Percentiles rank a stretch among this genome's conserved stretches.
Conservation (phyloP, 2,329 filamentous ascomycete genomes). For the Fulvia fulva region DNA sequence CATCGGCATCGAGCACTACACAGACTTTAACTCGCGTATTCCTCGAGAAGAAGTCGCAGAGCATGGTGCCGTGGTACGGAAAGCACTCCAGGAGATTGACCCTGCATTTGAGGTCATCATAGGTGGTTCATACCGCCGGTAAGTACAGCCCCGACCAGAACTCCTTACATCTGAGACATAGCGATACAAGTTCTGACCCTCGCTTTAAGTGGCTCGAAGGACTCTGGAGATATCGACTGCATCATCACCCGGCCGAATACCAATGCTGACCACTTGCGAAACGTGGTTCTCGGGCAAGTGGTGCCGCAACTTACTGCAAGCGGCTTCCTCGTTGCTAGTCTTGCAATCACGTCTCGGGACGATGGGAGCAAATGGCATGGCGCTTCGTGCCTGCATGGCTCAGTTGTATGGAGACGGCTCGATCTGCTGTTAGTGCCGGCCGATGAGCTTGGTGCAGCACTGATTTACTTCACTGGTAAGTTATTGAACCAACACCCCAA, state of each 20-base stretch:
- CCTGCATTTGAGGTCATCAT: conserved; percentile 64
- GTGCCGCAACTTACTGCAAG: conserved; percentile 57
- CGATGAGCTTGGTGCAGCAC: conserved; percentile 72
- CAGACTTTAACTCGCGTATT: conserved; percentile 75
- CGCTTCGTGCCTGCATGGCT: conserved; percentile 66
- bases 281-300: conserved; percentile 60
- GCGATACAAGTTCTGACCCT: too few relatives aligned
- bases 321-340: conserved; percentile 65
- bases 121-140: conserved; percentile 81
- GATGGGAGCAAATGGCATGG: conserved; percentile 84
- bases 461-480: conserved; percentile 80
- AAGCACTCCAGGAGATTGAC: conserved; percentile 59
- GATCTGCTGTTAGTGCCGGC: conserved; percentile 81
- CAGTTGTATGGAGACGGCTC: conserved; percentile 69
- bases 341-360: conserved; percentile 53
- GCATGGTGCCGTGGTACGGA: conserved; percentile 62
- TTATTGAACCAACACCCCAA: too few relatives aligned
- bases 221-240: conserved; percentile 79
- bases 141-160: too few relatives aligned
- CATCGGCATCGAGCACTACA: conserved; percentile 73
- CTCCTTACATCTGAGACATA: too few relatives aligned
- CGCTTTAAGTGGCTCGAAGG: conserved; percentile 64
- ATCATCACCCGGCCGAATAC: conserved; percentile 70
- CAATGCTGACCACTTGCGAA: conserved; percentile 54
- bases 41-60: conserved; percentile 70